A percentile compares a stretch with the other conserved stretches of the same genome.
Evolutionary conservation across 805 yeast species (phyloP).

Genomic region (Sugiyamaella smithiae): DNA sequence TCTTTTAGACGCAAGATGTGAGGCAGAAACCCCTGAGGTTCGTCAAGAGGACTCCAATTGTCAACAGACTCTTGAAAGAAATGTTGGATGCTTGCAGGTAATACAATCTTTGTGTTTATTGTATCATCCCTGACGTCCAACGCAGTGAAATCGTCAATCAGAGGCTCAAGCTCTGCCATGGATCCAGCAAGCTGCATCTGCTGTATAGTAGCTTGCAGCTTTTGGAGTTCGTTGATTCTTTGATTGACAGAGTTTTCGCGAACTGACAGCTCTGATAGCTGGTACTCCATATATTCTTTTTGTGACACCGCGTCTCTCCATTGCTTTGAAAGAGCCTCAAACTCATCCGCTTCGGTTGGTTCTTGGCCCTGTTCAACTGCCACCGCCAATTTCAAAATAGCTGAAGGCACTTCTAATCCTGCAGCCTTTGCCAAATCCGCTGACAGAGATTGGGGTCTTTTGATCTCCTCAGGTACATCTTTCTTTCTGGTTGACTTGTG

Average conservation of each 20-base stretch:
- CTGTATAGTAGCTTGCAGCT: slow-evolving; percentile 30
- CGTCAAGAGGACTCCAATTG: slow-evolving; percentile 40
- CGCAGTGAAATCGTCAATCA: slow-evolving; percentile 28
- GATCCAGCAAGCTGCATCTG: slow-evolving; percentile 18
- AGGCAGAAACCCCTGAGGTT: slow-evolving; percentile 34
- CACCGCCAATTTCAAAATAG: neutral
- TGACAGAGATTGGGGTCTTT: neutral
- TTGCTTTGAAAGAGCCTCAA: slow-evolving; percentile 29
- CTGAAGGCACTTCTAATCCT: neutral
- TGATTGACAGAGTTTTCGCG: slow-evolving; percentile 20
- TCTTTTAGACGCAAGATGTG: slow-evolving; percentile 30
- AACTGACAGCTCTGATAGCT: slow-evolving; percentile 22
- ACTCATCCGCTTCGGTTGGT: slow-evolving; percentile 17
- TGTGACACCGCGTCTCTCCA: slow-evolving; percentile 27
- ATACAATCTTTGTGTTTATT: slow-evolving; percentile 29
- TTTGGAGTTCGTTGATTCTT: slow-evolving; percentile 34
- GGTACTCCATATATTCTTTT: slow-evolving; percentile 26
- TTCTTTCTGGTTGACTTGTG: neutral
- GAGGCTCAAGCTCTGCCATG: neutral
- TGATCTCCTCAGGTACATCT: neutral
- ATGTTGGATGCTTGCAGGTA: slow-evolving; percentile 21
- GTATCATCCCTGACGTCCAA: slow-evolving; percentile 20
- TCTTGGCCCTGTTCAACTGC: neutral
- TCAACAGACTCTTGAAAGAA: slow-evolving; percentile 24
- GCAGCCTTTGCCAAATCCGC: neutral